Base-by-base conservation (phyloP, 1,284 basidiomycete species). In the Ganoderma sinense region DNA sequence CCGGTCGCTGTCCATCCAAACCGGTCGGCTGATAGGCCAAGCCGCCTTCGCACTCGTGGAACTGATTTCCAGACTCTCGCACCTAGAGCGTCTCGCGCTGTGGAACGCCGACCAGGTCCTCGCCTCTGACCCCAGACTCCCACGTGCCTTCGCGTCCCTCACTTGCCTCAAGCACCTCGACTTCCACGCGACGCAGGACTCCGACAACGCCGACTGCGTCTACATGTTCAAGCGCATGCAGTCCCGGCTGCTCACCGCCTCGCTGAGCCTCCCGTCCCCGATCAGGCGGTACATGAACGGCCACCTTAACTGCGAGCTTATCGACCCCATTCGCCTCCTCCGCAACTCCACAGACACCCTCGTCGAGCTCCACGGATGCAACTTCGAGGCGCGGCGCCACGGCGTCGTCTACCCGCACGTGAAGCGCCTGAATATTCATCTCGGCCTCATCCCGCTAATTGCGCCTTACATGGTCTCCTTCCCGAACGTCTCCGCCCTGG, bases 131-230 rank as follows among this genome's bases (percentile, higher is more conserved):
- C 48, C 63, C 23, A 39, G 68, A 18, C 64, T 69, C 14, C 64
- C 68, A 18, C 59, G 29, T 13, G 68, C 68, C 36, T 62, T 69
- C 29, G 68, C 68, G 10, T 43, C 58, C 20, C 58, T 65, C n/a
- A 65, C 63, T n/a, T 69, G 64, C 36, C 63, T 69, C 59, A 65
- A 65, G 51, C 68, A 69, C 41, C 55, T 69, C 48, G 64, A 55
- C n/a, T 61, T 69, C 64, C 60, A 51, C 48, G 59, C 58, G 11
- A 53, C 26, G 13, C 48, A 53, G 26, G 68, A 65, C n/a, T 48
- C 58, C 6, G 58, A 62, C 39, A 61, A 61, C 58, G 33, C 58
- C 23, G 62, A 65, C 58, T 69, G 64, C 68, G 39, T 62, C 16
- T 65, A 61, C 64, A 56, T 69, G 58, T 36, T 69, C 59, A 61